Evolutionary conservation across 345 rosid species (phyloP).

Genomic region (Jatropha curcas): DNA sequence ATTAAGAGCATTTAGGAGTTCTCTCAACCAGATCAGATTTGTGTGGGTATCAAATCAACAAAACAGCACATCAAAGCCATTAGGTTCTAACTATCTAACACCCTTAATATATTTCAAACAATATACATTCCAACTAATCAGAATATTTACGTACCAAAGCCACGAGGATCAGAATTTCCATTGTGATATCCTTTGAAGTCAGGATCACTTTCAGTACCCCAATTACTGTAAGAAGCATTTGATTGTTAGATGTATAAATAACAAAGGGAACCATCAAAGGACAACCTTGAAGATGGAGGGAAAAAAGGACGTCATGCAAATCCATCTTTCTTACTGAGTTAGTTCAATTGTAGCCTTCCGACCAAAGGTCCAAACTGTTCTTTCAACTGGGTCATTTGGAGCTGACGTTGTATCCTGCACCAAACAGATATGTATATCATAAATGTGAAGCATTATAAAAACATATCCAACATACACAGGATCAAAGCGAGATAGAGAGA

Average conservation of each 20-base stretch:
- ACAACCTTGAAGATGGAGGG: background rate
- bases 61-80: background rate
- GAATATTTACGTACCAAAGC: slow-evolving; percentile 61
- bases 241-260: slow-evolving; percentile 18
- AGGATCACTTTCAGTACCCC: slow-evolving; percentile 94
- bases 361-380: slow-evolving; percentile 84
- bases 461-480: background rate
- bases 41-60: background rate
- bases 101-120: background rate
- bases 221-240: slow-evolving; percentile 56
- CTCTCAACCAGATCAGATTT: background rate
- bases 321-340: slow-evolving; percentile 63
- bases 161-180: slow-evolving; percentile 92
- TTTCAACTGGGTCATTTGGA: slow-evolving; percentile 71
- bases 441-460: background rate
- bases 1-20: background rate
- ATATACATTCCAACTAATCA: background rate
- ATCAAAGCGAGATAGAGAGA: background rate
- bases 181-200: slow-evolving; percentile 91
- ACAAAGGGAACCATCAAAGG: background rate
- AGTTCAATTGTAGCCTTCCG: slow-evolving; percentile 81
- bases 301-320: background rate
- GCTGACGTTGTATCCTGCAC: slow-evolving; percentile 65
- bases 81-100: background rate
- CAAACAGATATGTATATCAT: slow-evolving; percentile 11